Conservation (phyloP, 2,329 filamentous ascomycete species). For the Claviceps monticola region DNA sequence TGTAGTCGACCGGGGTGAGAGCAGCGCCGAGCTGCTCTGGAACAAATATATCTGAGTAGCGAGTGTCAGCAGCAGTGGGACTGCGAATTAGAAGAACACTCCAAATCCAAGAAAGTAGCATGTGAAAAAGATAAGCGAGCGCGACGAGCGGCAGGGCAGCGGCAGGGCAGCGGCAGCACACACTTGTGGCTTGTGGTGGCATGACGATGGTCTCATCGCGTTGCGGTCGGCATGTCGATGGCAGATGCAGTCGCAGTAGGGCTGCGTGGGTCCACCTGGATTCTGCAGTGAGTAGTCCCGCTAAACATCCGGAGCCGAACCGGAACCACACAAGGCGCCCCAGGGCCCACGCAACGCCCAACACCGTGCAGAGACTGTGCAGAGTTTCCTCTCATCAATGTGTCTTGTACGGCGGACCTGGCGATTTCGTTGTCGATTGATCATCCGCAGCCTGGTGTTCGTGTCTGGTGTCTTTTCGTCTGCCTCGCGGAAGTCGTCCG, state of each 20-base stretch:
- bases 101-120: background rate
- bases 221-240: background rate
- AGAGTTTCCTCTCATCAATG: too few species aligned
- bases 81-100: background rate
- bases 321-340: too few species aligned
- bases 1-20: conserved; percentile 9
- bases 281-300: too few species aligned
- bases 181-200: background rate
- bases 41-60: conserved; percentile 7
- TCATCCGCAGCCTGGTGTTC: too few species aligned
- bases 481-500: background rate
- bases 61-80: conserved; percentile 2
- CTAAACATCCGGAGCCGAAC: too few species aligned
- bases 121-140: background rate
- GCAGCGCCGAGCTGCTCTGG: conserved; percentile 13
- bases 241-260: too few species aligned
- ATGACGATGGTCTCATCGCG: background rate
- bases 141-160: background rate
- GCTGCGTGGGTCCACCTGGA: too few species aligned
- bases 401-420: too few species aligned
- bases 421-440: too few species aligned
- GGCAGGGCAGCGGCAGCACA: background rate
- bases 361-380: too few species aligned
- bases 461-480: background rate
- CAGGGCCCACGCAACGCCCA: too few species aligned